These are phyloP conservation scores for Colletotrichum camelliae DNA, from an alignment of 2,329 filamentous ascomycete species.

Conservation along the genomic window DNA sequence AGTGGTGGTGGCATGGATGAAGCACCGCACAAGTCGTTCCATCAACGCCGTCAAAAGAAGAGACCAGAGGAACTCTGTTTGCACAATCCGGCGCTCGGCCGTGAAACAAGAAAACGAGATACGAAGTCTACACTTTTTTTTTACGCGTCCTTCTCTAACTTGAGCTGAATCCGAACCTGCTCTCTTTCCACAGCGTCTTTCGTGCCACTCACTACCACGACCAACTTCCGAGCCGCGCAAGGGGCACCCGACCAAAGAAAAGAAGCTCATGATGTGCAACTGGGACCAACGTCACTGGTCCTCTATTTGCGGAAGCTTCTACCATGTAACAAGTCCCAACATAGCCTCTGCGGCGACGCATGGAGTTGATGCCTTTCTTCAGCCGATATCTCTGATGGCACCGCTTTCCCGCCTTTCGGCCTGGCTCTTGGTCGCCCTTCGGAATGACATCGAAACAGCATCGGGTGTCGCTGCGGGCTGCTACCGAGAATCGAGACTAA, in stretches of 20 bases:
- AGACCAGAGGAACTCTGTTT: neutral
- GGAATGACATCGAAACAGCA: neutral
- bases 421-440: neutral
- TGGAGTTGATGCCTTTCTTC: neutral
- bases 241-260: neutral
- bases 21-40: neutral
- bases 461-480: constrained; percentile 1
- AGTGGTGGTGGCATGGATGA: constrained; percentile 4
- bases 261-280: neutral
- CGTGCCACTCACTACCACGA: neutral
- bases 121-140: constrained; percentile 5
- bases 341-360: neutral
- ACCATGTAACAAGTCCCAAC: neutral
- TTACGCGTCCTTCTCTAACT: constrained; percentile 3
- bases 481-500: constrained; percentile 12
- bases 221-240: neutral
- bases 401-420: neutral
- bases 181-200: neutral
- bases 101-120: constrained; percentile 5
- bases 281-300: neutral
- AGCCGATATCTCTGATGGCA: neutral
- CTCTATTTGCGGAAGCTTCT: neutral
- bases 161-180: constrained; percentile 19
- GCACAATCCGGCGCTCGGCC: neutral
- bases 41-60: neutral